These are phyloP conservation scores for Trichoderma sp. DNA, from an alignment of 2,329 filamentous ascomycete species.

Conservation along the genomic window DNA sequence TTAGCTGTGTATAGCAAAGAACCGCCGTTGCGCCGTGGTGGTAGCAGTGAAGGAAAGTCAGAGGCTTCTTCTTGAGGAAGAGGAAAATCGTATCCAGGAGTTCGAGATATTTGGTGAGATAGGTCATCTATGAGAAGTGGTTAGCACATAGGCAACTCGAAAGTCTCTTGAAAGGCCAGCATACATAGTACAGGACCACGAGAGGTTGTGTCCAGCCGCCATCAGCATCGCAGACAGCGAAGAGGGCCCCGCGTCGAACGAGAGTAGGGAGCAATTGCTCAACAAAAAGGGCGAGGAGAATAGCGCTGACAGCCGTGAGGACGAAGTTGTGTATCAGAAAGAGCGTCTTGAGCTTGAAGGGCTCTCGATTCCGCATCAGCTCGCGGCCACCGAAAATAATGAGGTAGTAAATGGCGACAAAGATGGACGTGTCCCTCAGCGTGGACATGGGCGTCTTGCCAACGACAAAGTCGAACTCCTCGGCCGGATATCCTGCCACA, in stretches of 20 bases:
- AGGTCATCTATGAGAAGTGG: conserved; percentile 67
- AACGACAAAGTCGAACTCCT: conserved; percentile 73
- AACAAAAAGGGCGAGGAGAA: conserved; percentile 72
- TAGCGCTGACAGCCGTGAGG: conserved; percentile 73
- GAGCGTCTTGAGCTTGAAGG: conserved; percentile 73
- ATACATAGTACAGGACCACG: conserved; percentile 84
- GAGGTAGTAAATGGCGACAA: conserved; percentile 76
- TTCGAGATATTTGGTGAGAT: conserved; percentile 88
- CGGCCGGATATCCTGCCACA: conserved; percentile 71
- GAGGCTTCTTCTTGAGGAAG: conserved; percentile 91
- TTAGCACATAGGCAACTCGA: conserved; percentile 15
- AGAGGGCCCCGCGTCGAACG: conserved; percentile 72
- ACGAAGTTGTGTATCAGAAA: conserved; percentile 92
- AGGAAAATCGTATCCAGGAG: conserved; percentile 85
- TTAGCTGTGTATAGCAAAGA: conserved; percentile 86
- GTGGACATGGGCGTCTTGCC: conserved; percentile 81
- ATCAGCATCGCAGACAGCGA: conserved; percentile 67
- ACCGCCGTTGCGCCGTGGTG: conserved; percentile 88
- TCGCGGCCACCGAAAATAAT: conserved; percentile 83
- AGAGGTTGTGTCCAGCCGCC: conserved; percentile 81
- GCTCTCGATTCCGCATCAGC: conserved; percentile 73
- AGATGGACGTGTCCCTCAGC: conserved; percentile 67
- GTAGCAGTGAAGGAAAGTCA: conserved; percentile 92
- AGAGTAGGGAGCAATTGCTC: conserved; percentile 80
- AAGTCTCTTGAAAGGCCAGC: conserved; percentile 32